Percentiles rank a stretch among this genome's conserved stretches.
These are phyloP conservation scores for Postia placenta DNA, from an alignment of 768 basidiomycete species.

Conservation along the genomic window DNA sequence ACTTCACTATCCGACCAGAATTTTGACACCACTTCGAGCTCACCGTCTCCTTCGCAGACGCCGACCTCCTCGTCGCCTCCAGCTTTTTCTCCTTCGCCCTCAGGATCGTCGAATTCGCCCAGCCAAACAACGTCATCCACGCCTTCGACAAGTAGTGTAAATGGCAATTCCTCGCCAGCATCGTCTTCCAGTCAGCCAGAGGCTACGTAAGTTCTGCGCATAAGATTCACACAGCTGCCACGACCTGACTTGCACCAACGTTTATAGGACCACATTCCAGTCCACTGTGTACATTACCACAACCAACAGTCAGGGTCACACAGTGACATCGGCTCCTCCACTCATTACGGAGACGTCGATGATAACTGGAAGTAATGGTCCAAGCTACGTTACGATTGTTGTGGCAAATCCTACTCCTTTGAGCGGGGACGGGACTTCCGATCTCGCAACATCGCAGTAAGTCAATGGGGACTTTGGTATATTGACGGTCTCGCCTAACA, in stretches of 20 bases:
- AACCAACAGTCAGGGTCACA: constrained; percentile 49
- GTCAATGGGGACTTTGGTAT: no score
- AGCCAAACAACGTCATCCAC: constrained; percentile 11
- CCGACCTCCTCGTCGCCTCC: constrained; percentile 10
- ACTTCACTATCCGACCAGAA: constrained; percentile 1
- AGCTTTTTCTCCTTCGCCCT: constrained; percentile 13
- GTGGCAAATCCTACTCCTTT: constrained; percentile 68
- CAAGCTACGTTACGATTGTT: constrained; percentile 55
- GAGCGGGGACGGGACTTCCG: constrained; percentile 34
- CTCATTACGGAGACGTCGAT: constrained; percentile 51
- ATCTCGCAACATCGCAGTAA: constrained; percentile 43
- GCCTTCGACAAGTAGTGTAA: constrained; percentile 1
- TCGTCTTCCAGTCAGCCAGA: background rate
- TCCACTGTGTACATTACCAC: constrained; percentile 52
- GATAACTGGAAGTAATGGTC: constrained; percentile 49
- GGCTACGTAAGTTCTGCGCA: background rate
- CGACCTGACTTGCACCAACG: background rate
- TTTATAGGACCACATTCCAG: constrained; percentile 43
- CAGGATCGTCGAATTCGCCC: constrained; percentile 9
- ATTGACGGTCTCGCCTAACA: background rate
- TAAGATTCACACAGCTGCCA: constrained; percentile 6
- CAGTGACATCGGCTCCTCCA: constrained; percentile 45
- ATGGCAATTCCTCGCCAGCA: background rate
- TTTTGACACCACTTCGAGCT: background rate
- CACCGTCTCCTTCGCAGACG: constrained; percentile 8